phyloP scores from a whole-genome alignment of 1,284 basidiomycete species.

The Naganishia liquefaciens region DNA sequence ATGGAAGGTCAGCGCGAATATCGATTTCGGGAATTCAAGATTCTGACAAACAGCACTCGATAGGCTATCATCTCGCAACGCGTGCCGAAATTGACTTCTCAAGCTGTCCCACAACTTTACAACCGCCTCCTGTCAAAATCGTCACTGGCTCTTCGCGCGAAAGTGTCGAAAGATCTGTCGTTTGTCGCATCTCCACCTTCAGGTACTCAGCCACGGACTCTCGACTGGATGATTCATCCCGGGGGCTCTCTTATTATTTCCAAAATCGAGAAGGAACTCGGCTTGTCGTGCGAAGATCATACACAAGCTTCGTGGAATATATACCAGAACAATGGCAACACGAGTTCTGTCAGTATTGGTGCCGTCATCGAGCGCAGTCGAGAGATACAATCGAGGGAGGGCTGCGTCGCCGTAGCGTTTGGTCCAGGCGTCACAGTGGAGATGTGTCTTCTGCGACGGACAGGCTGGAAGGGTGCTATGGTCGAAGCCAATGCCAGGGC shows the following conservation, averaged over 20 bases:
- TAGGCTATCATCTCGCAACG: constrained; percentile 36
- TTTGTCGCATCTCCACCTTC: constrained; percentile 21
- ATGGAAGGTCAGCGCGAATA: constrained; percentile 33
- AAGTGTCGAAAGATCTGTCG: constrained; percentile 9
- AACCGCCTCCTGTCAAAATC: constrained; percentile 27
- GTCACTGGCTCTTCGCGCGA: constrained; percentile 6
- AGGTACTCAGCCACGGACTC: constrained; percentile 26
- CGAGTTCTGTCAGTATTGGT: constrained; percentile 35
- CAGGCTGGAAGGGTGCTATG: constrained; percentile 33
- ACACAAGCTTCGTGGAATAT: constrained; percentile 36
- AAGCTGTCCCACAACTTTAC: constrained; percentile 35
- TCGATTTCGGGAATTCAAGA: not conserved
- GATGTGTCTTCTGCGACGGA: constrained; percentile 33
- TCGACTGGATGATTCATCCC: constrained; percentile 38
- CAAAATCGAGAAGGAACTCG: constrained; percentile 32
- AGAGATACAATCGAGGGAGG: constrained; percentile 31
- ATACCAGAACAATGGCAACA: constrained; percentile 37
- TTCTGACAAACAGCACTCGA: not conserved
- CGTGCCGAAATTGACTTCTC: constrained; percentile 34
- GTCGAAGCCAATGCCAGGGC: constrained; percentile 1
- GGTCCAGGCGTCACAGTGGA: constrained; percentile 39
- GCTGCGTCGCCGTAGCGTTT: constrained; percentile 35
- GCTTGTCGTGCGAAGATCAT: constrained; percentile 33
- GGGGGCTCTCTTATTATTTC: constrained; percentile 37
- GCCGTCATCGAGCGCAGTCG: constrained; percentile 35